phyloP scores from a whole-genome alignment of 495 filamentous ascomycete genomes.

The Penicillium silybi region DNA sequence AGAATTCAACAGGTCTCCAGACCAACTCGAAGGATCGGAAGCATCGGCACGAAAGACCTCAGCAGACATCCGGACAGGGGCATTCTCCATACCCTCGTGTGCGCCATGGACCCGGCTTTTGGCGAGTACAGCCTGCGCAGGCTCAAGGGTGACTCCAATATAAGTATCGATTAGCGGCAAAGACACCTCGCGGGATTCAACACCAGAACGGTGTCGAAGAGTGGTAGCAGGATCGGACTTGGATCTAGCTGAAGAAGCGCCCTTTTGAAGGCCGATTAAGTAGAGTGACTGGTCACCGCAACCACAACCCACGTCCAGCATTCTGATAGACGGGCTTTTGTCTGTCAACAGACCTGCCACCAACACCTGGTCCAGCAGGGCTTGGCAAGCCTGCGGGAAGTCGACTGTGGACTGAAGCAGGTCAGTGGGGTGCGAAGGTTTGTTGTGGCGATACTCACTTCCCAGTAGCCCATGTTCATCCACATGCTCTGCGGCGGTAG shows the following conservation, averaged over 20 bases:
- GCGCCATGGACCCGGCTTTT: neutral
- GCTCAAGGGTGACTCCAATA: slow-evolving; percentile 40
- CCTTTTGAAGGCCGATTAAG: slow-evolving; percentile 7
- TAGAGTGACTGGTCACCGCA: slow-evolving; percentile 47
- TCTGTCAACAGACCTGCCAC: slow-evolving; percentile 25
- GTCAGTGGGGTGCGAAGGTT: neutral
- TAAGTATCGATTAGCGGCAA: slow-evolving; percentile 31
- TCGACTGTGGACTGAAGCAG: slow-evolving; percentile 17
- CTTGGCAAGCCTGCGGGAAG: slow-evolving; percentile 38
- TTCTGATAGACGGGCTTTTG: slow-evolving; percentile 11
- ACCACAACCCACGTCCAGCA: slow-evolving; percentile 48
- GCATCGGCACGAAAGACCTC: slow-evolving; percentile 32
- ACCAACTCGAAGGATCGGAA: slow-evolving; percentile 27
- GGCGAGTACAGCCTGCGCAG: slow-evolving; percentile 29
- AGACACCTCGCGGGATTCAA: neutral
- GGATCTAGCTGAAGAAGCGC: neutral
- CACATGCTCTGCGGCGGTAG: slow-evolving; percentile 14
- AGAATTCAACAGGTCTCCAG: slow-evolving; percentile 16
- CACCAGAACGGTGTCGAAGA: neutral
- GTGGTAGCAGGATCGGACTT: neutral
- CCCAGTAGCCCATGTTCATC: slow-evolving; percentile 22
- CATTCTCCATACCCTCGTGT: neutral
- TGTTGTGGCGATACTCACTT: neutral
- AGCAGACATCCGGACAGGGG: neutral
- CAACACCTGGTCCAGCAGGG: slow-evolving; percentile 42